These are phyloP conservation scores for Xylaria arbuscula DNA, from an alignment of 2,329 filamentous ascomycete genomes.

Conservation along the genomic window DNA sequence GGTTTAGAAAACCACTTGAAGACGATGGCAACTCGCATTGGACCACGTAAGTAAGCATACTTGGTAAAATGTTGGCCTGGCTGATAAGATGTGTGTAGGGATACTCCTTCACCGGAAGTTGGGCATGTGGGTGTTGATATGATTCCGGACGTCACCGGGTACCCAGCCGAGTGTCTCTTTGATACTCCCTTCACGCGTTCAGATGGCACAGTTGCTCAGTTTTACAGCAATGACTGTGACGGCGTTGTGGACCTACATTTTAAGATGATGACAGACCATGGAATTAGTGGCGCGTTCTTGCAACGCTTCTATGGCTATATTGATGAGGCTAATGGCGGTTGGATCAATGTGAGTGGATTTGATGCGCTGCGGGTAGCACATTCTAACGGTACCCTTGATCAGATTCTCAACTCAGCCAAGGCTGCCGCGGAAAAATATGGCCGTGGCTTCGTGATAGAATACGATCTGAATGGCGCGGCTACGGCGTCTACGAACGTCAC, in stretches of 20 bases:
- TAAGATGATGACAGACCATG: slow-evolving; percentile 42
- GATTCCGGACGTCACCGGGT: slow-evolving; percentile 43
- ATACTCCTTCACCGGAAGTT: slow-evolving; percentile 41
- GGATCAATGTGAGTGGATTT: slow-evolving; percentile 38
- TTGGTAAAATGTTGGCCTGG: background rate
- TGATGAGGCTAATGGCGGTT: slow-evolving; percentile 42
- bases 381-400: slow-evolving; percentile 9
- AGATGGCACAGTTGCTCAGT: slow-evolving; percentile 37
- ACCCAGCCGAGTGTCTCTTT: slow-evolving; percentile 44
- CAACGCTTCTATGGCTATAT: slow-evolving; percentile 46
- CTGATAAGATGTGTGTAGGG: slow-evolving; percentile 27
- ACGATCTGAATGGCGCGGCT: slow-evolving; percentile 42
- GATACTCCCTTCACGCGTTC: slow-evolving; percentile 42
- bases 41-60: slow-evolving; percentile 40
- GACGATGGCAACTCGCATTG: slow-evolving; percentile 46
- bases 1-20: slow-evolving; percentile 45
- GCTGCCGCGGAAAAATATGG: slow-evolving; percentile 45
- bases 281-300: slow-evolving; percentile 44
- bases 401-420: slow-evolving; percentile 42
- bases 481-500: slow-evolving; percentile 41
- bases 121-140: slow-evolving; percentile 45
- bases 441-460: slow-evolving; percentile 45
- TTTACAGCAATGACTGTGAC: slow-evolving; percentile 45
- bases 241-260: slow-evolving; percentile 45
- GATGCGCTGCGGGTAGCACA: background rate